Evolutionary conservation across 768 basidiomycete species (phyloP).

Genomic region (Leccinum sublutescens): DNA sequence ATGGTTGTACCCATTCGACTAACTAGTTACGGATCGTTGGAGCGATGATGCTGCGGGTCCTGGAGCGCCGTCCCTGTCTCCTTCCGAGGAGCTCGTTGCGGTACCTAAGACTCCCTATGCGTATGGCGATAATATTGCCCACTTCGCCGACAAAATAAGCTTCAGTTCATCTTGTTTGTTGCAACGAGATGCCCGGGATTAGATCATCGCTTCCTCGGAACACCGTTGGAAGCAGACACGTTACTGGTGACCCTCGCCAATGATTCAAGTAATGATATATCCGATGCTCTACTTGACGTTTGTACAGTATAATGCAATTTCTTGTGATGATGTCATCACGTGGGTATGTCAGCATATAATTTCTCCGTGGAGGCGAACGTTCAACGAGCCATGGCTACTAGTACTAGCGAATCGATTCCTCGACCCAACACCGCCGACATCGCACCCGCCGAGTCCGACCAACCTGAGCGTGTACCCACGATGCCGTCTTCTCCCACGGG

Average conservation of each 20-base stretch:
- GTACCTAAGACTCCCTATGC: slow-evolving; percentile 11
- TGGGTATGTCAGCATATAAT: slow-evolving; percentile 12
- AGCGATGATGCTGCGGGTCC: slow-evolving; percentile 34
- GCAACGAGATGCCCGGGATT: neutral
- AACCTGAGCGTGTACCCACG: slow-evolving; percentile 1
- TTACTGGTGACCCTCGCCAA: neutral
- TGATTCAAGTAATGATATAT: neutral
- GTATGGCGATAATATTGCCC: neutral
- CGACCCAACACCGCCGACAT: neutral
- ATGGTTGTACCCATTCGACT: slow-evolving; percentile 56
- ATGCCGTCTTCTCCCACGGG: slow-evolving; percentile 26
- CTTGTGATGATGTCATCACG: slow-evolving; percentile 27
- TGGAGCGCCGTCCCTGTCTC: slow-evolving; percentile 13
- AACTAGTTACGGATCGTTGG: slow-evolving; percentile 61
- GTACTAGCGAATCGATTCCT: slow-evolving; percentile 2
- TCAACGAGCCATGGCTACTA: slow-evolving; percentile 3
- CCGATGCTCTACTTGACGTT: neutral
- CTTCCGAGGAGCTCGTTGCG: slow-evolving; percentile 26
- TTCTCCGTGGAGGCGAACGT: neutral
- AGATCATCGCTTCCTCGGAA: neutral
- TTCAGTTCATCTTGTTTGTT: neutral
- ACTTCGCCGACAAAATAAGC: neutral
- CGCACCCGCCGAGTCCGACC: slow-evolving; percentile 2
- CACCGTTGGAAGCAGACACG: neutral
- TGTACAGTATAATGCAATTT: neutral